Conservation (phyloP, 2,329 filamentous ascomycete genomes). For the Alternaria longipes region DNA sequence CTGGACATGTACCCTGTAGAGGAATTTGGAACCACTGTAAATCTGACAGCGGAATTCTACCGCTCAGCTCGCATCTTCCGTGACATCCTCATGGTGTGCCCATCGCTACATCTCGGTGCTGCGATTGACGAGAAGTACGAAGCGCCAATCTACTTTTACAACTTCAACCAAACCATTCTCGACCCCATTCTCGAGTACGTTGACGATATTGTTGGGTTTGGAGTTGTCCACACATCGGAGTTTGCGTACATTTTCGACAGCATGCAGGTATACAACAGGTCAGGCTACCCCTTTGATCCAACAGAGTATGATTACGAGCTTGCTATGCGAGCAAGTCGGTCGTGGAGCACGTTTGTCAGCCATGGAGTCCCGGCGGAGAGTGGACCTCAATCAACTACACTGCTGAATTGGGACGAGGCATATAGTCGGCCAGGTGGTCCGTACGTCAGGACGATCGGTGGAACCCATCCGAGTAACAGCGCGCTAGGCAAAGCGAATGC, state of each 20-base stretch:
- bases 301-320: conserved; percentile 55
- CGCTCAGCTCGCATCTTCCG: conserved; percentile 61
- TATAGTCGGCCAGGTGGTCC: conserved; percentile 39
- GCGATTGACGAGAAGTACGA: conserved; percentile 52
- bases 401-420: conserved; percentile 52
- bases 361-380: conserved; percentile 41
- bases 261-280: conserved; percentile 54
- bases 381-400: conserved; percentile 17
- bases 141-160: conserved; percentile 58
- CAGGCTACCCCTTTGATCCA: conserved; percentile 47
- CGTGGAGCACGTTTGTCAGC: conserved; percentile 60
- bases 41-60: conserved; percentile 60
- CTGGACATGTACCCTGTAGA: conserved; percentile 47
- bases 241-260: conserved; percentile 62
- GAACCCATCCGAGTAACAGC: conserved; percentile 56
- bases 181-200: conserved; percentile 53
- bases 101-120: conserved; percentile 56
- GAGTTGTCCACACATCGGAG: conserved; percentile 63
- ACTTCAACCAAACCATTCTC: conserved; percentile 65
- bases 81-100: conserved; percentile 63
- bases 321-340: conserved; percentile 52
- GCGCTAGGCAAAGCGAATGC: conserved; percentile 50
- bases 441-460: conserved; percentile 52
- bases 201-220: conserved; percentile 52
- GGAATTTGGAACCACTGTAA: conserved; percentile 56